Base-by-base conservation (phyloP, 495 filamentous ascomycete genomes). In the Penicillium cosmopolitanum region DNA sequence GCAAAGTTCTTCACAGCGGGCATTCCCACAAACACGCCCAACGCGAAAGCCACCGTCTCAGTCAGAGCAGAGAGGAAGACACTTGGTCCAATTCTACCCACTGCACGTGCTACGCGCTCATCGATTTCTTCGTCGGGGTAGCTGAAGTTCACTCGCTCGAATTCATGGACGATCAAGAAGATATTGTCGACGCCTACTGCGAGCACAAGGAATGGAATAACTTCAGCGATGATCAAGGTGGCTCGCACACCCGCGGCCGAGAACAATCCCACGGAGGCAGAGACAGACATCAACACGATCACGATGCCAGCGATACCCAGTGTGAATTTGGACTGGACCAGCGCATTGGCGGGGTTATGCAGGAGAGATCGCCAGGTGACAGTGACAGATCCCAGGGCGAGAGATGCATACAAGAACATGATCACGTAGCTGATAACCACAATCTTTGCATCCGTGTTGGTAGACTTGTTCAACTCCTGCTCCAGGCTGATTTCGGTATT, bases 121-220 rank as follows among this genome's bases (percentile, higher is more conserved):
- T 96, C 88, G n/a, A 98, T 86, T 63, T 85, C 78, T 38, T 92
- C 87, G 63, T 96, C 92, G 0, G 91, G 90, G 67, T 96, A 85
- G 69, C 86, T 96, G 68, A 93, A 75, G 66, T 98, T 97, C 56
- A 96, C 87, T 28, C 96, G 84, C 73, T 98, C 96, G 63, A 98
- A 97, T 67, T 98, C 95, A 74, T 98, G 93, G 7, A 98, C 96
- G 51, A 98, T 97, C 51, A 98, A 75, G 76, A 98, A 98, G 68
- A 98, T 98, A 70, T 98, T 98, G 81, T 98, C 95, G 10, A 98
- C 96, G 23, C 95, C 95, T 16, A 98, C 90, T 48, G 95, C 95
- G 11, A 98, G 77, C 12, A 98, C 93, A 61, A 98, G 86, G 73
- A 98, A 98, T 0, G 95, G 95, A 57, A 98, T 98, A 60, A 98